These are phyloP conservation scores for Pleurotus salmoneostramineus DNA, from an alignment of 768 basidiomycete species.

Conservation along the genomic window DNA sequence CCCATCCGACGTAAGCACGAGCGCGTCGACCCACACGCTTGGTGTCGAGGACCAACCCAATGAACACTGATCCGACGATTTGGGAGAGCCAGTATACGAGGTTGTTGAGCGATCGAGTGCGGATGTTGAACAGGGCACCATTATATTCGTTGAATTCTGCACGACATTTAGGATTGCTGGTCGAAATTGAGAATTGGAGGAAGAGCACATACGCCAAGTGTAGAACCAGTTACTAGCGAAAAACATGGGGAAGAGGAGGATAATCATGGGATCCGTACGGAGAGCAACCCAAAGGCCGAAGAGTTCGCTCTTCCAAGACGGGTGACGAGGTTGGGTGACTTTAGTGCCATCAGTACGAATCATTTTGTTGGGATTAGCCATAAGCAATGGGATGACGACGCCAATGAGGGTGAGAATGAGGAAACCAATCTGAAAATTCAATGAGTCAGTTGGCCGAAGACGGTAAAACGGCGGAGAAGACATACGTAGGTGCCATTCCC, in stretches of 20 bases:
- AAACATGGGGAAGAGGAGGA: constrained; percentile 84
- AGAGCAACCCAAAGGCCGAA: constrained; percentile 66
- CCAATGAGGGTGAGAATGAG: constrained; percentile 70
- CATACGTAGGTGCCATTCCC: constrained; percentile 73
- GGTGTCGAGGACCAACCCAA: constrained; percentile 67
- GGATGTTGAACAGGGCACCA: constrained; percentile 76
- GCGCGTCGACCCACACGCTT: constrained; percentile 51
- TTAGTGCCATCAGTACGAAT: constrained; percentile 73
- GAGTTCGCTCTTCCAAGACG: constrained; percentile 77
- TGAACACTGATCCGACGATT: constrained; percentile 68
- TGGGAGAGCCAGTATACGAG: constrained; percentile 79
- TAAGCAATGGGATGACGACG: constrained; percentile 58
- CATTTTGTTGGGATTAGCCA: constrained; percentile 72
- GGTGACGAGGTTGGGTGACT: constrained; percentile 57
- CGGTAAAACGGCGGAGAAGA: neutral
- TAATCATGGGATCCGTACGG: constrained; percentile 64
- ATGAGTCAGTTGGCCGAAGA: neutral
- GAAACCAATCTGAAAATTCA: constrained; percentile 70
- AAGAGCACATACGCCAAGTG: constrained; percentile 67
- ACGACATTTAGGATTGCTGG: neutral
- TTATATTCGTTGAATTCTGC: constrained; percentile 80
- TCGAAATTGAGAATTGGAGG: neutral
- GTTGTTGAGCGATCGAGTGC: constrained; percentile 72
- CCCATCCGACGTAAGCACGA: constrained; percentile 72
- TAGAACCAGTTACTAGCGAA: constrained; percentile 85